phyloP scores from a whole-genome alignment of 202 grass and related monocot species.

The Zoysia matrella region DNA sequence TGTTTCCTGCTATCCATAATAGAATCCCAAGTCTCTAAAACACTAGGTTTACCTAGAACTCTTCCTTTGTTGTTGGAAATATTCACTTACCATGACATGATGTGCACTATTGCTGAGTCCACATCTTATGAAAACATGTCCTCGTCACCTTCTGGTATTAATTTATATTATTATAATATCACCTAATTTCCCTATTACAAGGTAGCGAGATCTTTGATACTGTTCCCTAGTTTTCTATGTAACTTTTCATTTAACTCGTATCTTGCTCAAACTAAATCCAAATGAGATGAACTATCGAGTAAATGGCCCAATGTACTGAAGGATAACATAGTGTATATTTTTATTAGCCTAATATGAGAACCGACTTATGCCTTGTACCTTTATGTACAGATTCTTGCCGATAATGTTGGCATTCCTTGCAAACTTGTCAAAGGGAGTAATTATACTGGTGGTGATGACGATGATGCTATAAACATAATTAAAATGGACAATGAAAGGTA shows the following conservation, averaged over 20 bases:
- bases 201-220: constrained; percentile 2
- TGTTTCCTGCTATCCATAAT: not conserved
- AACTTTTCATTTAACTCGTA: not conserved
- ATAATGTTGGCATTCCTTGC: constrained; percentile 93
- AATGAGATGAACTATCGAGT: not conserved
- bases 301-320: constrained; percentile 33
- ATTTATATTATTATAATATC: not conserved
- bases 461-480: not conserved
- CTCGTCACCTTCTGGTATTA: not conserved
- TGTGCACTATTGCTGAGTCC: not conserved
- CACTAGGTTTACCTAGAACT: not conserved
- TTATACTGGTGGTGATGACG: no score
- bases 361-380: constrained; percentile 24
- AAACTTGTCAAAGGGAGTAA: constrained; percentile 69
- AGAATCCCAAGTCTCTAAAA: not conserved
- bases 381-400: constrained; percentile 82
- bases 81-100: constrained; percentile 2
- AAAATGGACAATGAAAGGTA: constrained; percentile 94
- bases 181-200: not conserved
- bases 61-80: constrained; percentile 11
- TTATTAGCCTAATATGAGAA: constrained; percentile 25
- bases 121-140: not conserved
- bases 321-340: not conserved
- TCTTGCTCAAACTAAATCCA: constrained; percentile 14
- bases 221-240: constrained; percentile 23